Conservation (phyloP, 495 filamentous ascomycete genomes). For the Tirmania nivea region DNA sequence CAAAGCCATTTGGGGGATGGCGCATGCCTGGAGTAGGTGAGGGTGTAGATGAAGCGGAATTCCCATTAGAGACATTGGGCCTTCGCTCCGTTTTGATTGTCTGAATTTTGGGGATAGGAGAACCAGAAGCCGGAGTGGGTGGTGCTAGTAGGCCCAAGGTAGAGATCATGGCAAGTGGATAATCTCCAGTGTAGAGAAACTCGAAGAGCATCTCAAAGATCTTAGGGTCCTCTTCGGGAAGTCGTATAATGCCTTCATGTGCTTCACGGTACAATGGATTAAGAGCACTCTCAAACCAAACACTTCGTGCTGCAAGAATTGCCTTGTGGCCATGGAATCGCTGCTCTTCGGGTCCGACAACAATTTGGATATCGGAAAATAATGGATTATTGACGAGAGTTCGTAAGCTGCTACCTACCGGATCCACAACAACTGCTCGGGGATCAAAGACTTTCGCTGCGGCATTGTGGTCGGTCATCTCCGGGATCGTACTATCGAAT, state of each 20-base stretch:
- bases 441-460: slow-evolving; percentile 3
- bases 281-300: slow-evolving; percentile 18
- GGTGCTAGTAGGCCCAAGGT: slow-evolving; percentile 11
- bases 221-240: slow-evolving; percentile 18
- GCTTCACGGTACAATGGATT: slow-evolving; percentile 17
- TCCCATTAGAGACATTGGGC: background rate
- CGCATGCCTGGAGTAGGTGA: background rate
- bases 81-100: background rate
- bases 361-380: slow-evolving; percentile 16
- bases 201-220: slow-evolving; percentile 19
- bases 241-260: slow-evolving; percentile 14
- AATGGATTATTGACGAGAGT: slow-evolving; percentile 18
- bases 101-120: background rate
- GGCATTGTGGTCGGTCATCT: slow-evolving; percentile 14
- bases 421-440: slow-evolving; percentile 16
- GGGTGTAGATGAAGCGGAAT: background rate
- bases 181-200: slow-evolving; percentile 19
- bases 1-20: background rate
- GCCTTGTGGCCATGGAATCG: slow-evolving; percentile 19
- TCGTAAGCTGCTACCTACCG: slow-evolving; percentile 17
- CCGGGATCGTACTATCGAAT: slow-evolving; percentile 7
- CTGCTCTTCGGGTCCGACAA: slow-evolving; percentile 16
- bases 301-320: slow-evolving; percentile 18
- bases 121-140: slow-evolving; percentile 1
- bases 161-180: slow-evolving; percentile 15